Evolutionary conservation across 805 yeast genomes (phyloP), one percentile per base, ranked within the genome.

Genomic region (Saccharomycopsis fibuligera): DNA sequence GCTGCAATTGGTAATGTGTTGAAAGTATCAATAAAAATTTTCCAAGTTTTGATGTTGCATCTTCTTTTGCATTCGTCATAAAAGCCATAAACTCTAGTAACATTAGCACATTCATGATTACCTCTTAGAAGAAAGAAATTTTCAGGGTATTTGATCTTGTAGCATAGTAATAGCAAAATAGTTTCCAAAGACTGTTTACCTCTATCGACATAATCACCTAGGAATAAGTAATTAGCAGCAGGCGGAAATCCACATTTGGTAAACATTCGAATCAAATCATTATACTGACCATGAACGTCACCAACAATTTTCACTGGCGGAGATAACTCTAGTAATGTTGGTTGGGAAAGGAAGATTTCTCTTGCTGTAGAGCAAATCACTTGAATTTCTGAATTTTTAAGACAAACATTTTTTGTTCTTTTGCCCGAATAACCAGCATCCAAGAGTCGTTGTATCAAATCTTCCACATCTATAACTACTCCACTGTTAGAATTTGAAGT

Each of bases 181-280:
- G 99, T 93, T 64, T 93, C 99, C 49, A 93, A 69, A 3, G 95
- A 83, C 67, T 93, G 99, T 66, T 93, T 93, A 50, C 99, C 99
- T 57, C 99, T 76, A 68, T 93, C 99, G 42, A 93, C 99, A 65
- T 93, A 93, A 68, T 93, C 99, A 25, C 99, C 99, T 41, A 93
- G 67, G 59, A 93, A 91, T 56, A 93, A 69, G 66, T 89, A 93
- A 65, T 93, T 93, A 12, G 96, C 79, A 54, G 84, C 77, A 1
- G 98, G 98, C 4, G 99, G 99, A 67, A 91, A 87, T 21, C 99
- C 99, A 69, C 98, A 90, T 69, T 89, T 84, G 49, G 95, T 88
- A 67, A 93, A 88, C 51, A 93, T 75, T 56, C 99, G 78, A 56
- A 93, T 79, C 54, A 93, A 72, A 67, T 93, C 99, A 45, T 86